Conservation (phyloP, 2,329 filamentous ascomycete species). For the Alternaria tenuissima region DNA sequence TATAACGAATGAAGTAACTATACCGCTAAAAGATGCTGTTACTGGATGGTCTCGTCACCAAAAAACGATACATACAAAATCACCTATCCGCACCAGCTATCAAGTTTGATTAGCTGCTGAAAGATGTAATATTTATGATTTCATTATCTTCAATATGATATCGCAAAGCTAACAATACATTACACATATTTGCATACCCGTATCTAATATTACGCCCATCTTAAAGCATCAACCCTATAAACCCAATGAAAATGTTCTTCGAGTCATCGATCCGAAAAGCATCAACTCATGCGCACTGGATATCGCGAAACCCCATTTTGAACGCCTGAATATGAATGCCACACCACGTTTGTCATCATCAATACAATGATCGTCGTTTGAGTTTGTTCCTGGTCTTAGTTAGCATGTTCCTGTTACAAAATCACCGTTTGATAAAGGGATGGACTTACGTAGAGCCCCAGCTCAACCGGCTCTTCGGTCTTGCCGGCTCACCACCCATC, state of each 20-base stretch:
- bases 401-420: background rate
- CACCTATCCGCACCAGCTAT: background rate
- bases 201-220: constrained; percentile 2
- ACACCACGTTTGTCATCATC: background rate
- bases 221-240: background rate
- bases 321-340: background rate
- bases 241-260: background rate
- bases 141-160: background rate
- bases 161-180: background rate
- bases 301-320: constrained; percentile 6
- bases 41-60: too few species aligned
- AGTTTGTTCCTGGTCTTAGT: constrained; percentile 20
- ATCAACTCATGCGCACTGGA: background rate
- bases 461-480: constrained; percentile 23
- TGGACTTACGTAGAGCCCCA: constrained; percentile 38
- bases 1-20: background rate
- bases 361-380: constrained; percentile 21
- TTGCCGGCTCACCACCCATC: constrained; percentile 9
- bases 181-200: background rate
- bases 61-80: background rate
- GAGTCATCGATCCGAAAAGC: background rate
- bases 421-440: background rate
- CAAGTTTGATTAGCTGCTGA: background rate
- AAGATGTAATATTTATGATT: background rate
- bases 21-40: too few species aligned